Evolutionary conservation across 2,329 filamentous ascomycete genomes (phyloP).

Genomic region (Penicillium sp.): DNA sequence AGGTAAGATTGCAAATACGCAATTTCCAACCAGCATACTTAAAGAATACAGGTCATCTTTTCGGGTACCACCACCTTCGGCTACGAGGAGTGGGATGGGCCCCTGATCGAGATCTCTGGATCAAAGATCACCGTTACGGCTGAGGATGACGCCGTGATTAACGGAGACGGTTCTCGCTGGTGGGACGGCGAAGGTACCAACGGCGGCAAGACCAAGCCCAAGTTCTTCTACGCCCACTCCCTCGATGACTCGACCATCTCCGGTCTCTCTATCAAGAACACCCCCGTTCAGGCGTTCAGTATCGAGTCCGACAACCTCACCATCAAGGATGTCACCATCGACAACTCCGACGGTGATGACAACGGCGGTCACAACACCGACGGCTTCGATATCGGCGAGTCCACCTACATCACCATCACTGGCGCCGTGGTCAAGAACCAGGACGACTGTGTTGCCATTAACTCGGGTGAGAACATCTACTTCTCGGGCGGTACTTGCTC

Average conservation of each 20-base stretch:
- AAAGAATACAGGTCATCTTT: conserved; percentile 54
- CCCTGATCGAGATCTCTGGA: conserved; percentile 62
- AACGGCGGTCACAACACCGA: conserved; percentile 55
- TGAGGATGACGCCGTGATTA: conserved; percentile 52
- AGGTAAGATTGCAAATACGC: conserved; percentile 3
- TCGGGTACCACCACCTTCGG: conserved; percentile 66
- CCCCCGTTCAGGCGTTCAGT: conserved; percentile 40
- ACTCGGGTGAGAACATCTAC: conserved; percentile 50
- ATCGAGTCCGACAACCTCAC: conserved; percentile 51
- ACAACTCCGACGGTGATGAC: conserved; percentile 57
- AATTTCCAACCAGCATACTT: not conserved
- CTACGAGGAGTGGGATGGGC: conserved; percentile 65
- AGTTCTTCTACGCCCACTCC: conserved; percentile 58
- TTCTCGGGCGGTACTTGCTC: conserved; percentile 33
- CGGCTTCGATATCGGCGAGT: conserved; percentile 40
- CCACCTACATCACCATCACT: conserved; percentile 50
- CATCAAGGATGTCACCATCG: conserved; percentile 54
- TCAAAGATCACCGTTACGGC: conserved; percentile 56
- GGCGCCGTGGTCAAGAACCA: conserved; percentile 57
- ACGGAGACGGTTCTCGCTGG: conserved; percentile 51
- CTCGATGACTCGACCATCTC: conserved; percentile 35
- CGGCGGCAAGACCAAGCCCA: conserved; percentile 64
- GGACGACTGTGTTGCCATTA: conserved; percentile 61
- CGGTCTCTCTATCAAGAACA: conserved; percentile 38
- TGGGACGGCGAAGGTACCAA: conserved; percentile 53